phyloP scores from a whole-genome alignment of 305 asterid genomes.

The Fraxinus sp. region DNA sequence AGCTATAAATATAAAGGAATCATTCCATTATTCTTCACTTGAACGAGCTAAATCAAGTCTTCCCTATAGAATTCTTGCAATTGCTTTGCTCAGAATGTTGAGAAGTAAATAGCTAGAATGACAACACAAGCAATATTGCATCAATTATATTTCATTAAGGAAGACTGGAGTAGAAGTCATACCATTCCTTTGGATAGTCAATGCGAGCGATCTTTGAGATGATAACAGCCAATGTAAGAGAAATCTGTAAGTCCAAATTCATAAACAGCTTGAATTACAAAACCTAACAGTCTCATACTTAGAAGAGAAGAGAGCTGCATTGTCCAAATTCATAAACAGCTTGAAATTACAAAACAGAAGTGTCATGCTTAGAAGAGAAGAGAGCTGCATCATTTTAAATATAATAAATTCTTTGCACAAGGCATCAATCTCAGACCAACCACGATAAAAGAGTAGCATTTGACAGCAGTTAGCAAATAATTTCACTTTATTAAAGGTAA shows the following conservation, averaged over 20 bases:
- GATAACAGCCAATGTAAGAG: conserved; percentile 86
- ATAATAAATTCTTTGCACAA: conserved; percentile 4
- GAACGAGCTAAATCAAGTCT: background rate
- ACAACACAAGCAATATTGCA: background rate
- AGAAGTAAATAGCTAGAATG: background rate
- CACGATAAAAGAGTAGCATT: conserved; percentile 14
- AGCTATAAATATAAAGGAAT: background rate
- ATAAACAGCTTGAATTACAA: conserved; percentile 5
- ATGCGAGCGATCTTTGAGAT: conserved; percentile 94
- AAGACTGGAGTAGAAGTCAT: conserved; percentile 28
- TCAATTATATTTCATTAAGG: background rate
- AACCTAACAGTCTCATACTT: background rate
- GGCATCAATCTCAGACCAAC: conserved; percentile 15
- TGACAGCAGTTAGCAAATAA: conserved; percentile 4
- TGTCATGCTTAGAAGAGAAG: conserved; percentile 1
- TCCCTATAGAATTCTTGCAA: background rate
- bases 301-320: background rate
- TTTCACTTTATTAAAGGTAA: conserved; percentile 1
- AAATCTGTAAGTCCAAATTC: conserved; percentile 60
- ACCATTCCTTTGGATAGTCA: conserved; percentile 98
- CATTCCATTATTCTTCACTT: background rate
- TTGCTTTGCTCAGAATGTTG: background rate
- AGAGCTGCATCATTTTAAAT: background rate
- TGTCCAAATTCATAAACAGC: background rate
- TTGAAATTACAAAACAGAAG: background rate